Base-by-base conservation (phyloP, 495 filamentous ascomycete genomes). In the Ramalina intermedia region DNA sequence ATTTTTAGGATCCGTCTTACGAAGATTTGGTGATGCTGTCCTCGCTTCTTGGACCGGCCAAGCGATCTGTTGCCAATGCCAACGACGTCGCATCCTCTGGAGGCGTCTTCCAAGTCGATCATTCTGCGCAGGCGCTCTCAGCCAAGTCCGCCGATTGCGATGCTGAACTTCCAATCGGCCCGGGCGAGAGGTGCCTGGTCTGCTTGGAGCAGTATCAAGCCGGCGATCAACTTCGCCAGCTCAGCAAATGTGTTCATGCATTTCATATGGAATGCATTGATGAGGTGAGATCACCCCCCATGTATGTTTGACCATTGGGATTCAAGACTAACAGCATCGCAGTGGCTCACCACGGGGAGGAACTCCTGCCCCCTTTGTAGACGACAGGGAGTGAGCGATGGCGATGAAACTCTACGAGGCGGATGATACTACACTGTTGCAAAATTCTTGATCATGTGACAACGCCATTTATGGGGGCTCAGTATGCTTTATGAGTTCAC, bases 341-440 rank as follows among this genome's bases (percentile, higher is more conserved):
- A 86, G 82, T 87, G 82, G 82, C 67, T 87, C 16, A 87, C 82
- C 18, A 85, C 82, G 21, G 82, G 83, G 37, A 81, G 82, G 51
- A 87, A 87, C 60, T 87, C 82, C 1, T 87, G 82, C 50, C 82
- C 82, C 23, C 69, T 87, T 2, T 87, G 82, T 58, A 69, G 82
- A 54, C 78, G 80, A 24, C 76, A 83, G 60, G 82, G 82, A 23
- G 82, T 87, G n/a, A 69, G 73, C 47, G 75, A 79, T 56, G 71
- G 70, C n/a, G 51, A 47, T 12, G 43, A 48, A 24, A 13, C 9
- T n/a, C 37, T 36, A 16, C 43, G 17, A 27, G 12, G 29, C 12
- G 29, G 44, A 43, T 41, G 14, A 41, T 41, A 6, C 39, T 18
- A 11, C 39, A 41, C 21, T 12, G 7, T 18, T 23, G 7, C 8